Evolutionary conservation across 257 asterid species (phyloP).

Genomic region (Thymus quinquecostatus): DNA sequence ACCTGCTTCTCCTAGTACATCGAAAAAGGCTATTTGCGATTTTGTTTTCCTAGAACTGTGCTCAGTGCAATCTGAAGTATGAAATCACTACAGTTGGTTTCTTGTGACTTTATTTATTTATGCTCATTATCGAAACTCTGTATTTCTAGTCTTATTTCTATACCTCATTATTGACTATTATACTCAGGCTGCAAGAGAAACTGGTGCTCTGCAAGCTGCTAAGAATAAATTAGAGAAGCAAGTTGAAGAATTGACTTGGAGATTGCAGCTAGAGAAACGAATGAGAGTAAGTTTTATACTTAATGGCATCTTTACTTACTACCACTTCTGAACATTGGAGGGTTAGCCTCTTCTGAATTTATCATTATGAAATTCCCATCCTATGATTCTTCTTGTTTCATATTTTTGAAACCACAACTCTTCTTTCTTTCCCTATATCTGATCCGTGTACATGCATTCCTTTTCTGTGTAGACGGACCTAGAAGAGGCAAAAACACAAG

Average conservation of each 20-base stretch:
- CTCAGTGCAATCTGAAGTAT: conserved; percentile 3
- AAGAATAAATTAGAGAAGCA: conserved; percentile 98
- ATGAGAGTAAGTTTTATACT: conserved; percentile 70
- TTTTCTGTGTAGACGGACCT: conserved; percentile 64
- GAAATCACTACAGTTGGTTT: neutral
- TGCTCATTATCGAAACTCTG: neutral
- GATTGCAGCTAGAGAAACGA: conserved; percentile 96
- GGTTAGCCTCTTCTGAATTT: no score
- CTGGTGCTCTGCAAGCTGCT: conserved; percentile 99
- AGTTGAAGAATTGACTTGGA: conserved; percentile 98
- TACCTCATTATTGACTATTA: conserved; percentile 6
- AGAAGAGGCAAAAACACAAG: conserved; percentile 95
- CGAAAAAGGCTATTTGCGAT: neutral
- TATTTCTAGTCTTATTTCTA: conserved; percentile 1
- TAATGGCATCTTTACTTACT: neutral
- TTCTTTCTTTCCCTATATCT: conserved; percentile 24
- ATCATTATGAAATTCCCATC: neutral
- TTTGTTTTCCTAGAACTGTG: neutral
- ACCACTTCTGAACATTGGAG: no score
- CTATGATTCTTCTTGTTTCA: neutral
- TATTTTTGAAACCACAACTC: neutral
- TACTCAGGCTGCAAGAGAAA: conserved; percentile 92
- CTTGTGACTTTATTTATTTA: neutral
- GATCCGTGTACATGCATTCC: conserved; percentile 18
- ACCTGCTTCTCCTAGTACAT: neutral